A percentile compares a stretch with the other conserved stretches of the same genome.
phyloP scores from a whole-genome alignment of 192 early-diverging fungal genomes.

The Podila horticola region DNA sequence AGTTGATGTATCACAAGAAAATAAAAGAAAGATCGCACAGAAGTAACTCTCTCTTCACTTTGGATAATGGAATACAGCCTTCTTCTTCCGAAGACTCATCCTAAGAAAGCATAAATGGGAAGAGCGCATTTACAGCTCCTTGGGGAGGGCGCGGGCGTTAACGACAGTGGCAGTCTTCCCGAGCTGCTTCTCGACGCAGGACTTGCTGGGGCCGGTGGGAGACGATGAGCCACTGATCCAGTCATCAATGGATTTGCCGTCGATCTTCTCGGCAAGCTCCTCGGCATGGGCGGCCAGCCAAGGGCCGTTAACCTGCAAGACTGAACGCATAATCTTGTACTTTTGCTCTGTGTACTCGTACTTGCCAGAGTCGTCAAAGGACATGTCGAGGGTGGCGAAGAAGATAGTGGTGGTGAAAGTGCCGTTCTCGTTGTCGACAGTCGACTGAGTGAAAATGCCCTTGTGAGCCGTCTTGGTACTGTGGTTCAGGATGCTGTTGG shows the following conservation, averaged over 20 bases:
- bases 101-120: too few relatives aligned
- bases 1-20: too few relatives aligned
- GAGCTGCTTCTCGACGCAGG: background rate
- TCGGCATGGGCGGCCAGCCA: background rate
- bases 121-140: too few relatives aligned
- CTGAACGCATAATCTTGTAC: background rate
- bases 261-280: background rate
- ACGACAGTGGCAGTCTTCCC: background rate
- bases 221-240: background rate
- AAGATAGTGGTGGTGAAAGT: background rate
- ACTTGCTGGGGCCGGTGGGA: background rate
- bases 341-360: background rate
- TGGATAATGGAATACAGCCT: too few relatives aligned
- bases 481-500: conserved; percentile 10
- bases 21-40: too few relatives aligned
- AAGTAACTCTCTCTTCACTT: too few relatives aligned
- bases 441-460: background rate
- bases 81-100: too few relatives aligned
- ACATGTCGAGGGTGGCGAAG: conserved; percentile 4
- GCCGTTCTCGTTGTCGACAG: background rate
- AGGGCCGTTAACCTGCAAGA: background rate
- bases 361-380: background rate
- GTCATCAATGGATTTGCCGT: background rate
- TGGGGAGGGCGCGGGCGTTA: background rate
- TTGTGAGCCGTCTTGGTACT: conserved; percentile 2